Evolutionary conservation across 164 flowering plant species (phyloP).

Genomic region (Aristolochia fimbriata): DNA sequence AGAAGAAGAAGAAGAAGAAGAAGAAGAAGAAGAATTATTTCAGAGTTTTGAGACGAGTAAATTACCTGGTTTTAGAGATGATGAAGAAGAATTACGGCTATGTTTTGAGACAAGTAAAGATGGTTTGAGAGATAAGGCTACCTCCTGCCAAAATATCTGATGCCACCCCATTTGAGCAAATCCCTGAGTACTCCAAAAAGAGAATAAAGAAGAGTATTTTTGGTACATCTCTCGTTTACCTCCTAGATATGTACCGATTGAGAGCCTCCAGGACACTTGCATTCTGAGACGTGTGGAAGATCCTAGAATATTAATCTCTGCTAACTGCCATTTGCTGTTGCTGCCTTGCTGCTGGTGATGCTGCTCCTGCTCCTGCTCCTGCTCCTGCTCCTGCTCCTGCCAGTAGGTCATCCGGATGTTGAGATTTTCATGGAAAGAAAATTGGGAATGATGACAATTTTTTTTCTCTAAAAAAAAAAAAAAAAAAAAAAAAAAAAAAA

Average conservation of each 20-base stretch:
- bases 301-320: slow-evolving; percentile 9
- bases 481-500: slow-evolving; percentile 1
- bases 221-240: slow-evolving; percentile 6
- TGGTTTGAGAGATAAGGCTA: too few species aligned
- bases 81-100: too few species aligned
- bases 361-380: slow-evolving; percentile 6
- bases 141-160: too few species aligned
- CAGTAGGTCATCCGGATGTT: slow-evolving; percentile 6
- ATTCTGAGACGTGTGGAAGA: slow-evolving; percentile 32
- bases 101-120: too few species aligned
- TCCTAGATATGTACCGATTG: not conserved
- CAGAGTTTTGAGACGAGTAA: too few species aligned
- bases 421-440: slow-evolving; percentile 3
- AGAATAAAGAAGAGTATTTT: not conserved
- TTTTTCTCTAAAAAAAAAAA: not conserved
- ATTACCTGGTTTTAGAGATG: too few species aligned
- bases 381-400: slow-evolving; percentile 4
- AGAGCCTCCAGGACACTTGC: slow-evolving; percentile 31
- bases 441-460: not conserved
- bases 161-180: too few species aligned
- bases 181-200: too few species aligned
- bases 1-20: too few species aligned
- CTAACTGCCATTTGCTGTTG: too few species aligned
- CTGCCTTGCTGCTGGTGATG: slow-evolving; percentile 1
- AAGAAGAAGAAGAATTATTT: too few species aligned